Evolutionary conservation across 1,139 yeast genomes (phyloP).

Genomic region (Blastobotrys persicus): DNA sequence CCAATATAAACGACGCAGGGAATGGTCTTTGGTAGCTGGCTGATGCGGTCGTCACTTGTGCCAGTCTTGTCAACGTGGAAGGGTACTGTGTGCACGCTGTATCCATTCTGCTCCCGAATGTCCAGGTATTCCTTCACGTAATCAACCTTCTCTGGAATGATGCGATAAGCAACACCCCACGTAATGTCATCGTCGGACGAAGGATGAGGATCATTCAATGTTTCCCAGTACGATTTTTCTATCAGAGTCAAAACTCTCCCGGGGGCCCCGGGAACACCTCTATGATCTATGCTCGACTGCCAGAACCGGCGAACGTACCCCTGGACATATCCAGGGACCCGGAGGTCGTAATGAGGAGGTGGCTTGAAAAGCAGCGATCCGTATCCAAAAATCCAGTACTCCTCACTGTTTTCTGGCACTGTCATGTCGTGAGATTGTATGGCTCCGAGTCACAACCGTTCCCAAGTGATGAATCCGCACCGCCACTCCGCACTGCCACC

Average conservation of each 20-base stretch:
- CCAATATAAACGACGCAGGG: slow-evolving; percentile 81
- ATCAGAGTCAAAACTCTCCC: slow-evolving; percentile 87
- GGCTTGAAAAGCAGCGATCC: slow-evolving; percentile 91
- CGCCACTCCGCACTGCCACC: neutral
- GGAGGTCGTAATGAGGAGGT: slow-evolving; percentile 66
- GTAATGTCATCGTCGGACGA: slow-evolving; percentile 47
- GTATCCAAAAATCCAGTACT: slow-evolving; percentile 79
- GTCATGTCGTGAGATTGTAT: slow-evolving; percentile 1
- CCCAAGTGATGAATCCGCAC: no score
- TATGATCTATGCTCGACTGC: slow-evolving; percentile 87
- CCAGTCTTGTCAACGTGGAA: slow-evolving; percentile 51
- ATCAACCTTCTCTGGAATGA: slow-evolving; percentile 61
- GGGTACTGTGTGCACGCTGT: slow-evolving; percentile 65
- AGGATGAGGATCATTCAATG: slow-evolving; percentile 45
- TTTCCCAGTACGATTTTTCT: slow-evolving; percentile 49
- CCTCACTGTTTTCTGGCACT: slow-evolving; percentile 10
- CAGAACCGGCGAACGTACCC: slow-evolving; percentile 85
- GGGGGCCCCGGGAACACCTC: slow-evolving; percentile 82
- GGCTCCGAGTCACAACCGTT: no score
- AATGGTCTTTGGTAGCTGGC: slow-evolving; percentile 38
- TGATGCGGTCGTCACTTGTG: slow-evolving; percentile 38
- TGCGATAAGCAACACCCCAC: slow-evolving; percentile 82
- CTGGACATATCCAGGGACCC: slow-evolving; percentile 68
- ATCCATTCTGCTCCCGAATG: slow-evolving; percentile 85
- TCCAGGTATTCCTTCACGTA: slow-evolving; percentile 70